Evolutionary conservation across 495 filamentous ascomycete species (phyloP).

Genomic region (Aspergillus kassunensis): DNA sequence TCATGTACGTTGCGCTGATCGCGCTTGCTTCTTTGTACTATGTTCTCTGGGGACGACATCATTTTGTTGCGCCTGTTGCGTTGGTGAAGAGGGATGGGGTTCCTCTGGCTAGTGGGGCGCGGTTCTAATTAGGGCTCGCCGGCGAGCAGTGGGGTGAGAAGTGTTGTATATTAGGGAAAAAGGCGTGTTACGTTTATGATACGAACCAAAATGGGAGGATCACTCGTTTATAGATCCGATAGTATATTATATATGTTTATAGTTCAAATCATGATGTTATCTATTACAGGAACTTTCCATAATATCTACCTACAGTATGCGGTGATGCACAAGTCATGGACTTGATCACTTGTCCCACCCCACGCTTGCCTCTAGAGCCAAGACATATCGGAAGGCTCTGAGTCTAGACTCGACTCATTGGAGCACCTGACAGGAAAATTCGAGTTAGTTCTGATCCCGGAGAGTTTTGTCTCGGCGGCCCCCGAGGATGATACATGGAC

Average conservation of each 20-base stretch:
- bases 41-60: constrained; percentile 33
- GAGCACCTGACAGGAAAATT: too few relatives aligned
- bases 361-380: too few relatives aligned
- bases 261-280: too few relatives aligned
- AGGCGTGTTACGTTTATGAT: background rate
- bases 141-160: background rate
- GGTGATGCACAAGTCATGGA: too few relatives aligned
- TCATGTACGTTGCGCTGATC: constrained; percentile 45
- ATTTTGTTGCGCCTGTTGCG: constrained; percentile 44
- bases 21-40: constrained; percentile 46
- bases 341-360: too few relatives aligned
- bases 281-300: too few relatives aligned
- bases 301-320: background rate
- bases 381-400: too few relatives aligned
- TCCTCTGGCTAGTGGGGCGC: background rate
- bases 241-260: background rate
- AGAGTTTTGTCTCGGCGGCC: too few relatives aligned
- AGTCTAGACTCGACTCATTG: too few relatives aligned
- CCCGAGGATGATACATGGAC: too few relatives aligned
- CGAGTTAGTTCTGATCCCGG: too few relatives aligned
- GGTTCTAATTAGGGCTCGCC: background rate
- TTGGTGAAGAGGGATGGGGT: constrained; percentile 36
- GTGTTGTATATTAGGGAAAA: background rate
- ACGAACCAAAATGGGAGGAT: background rate
- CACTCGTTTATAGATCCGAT: background rate